These are phyloP conservation scores for Wickerhamiella kazuoi DNA, from an alignment of 805 yeast species.

Conservation along the genomic window DNA sequence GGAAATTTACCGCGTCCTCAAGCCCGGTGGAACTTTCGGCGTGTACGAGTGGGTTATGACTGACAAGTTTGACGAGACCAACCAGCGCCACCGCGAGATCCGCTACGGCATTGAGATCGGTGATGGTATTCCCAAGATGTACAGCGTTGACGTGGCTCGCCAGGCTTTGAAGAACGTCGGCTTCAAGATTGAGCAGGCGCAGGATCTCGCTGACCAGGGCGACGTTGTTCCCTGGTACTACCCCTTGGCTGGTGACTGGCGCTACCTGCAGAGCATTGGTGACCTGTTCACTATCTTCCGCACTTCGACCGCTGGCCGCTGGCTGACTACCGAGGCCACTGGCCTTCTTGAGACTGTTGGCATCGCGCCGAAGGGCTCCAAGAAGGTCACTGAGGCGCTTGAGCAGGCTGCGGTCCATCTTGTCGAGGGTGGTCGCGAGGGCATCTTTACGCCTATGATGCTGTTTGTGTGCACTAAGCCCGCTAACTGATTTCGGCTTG, in stretches of 20 bases:
- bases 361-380: conserved; percentile 82
- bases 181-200: conserved; percentile 55
- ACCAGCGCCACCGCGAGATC: conserved; percentile 78
- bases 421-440: conserved; percentile 80
- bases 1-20: conserved; percentile 84
- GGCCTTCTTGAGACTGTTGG: conserved; percentile 71
- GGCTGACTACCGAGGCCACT: conserved; percentile 61
- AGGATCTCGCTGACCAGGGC: conserved; percentile 65
- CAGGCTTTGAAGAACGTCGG: conserved; percentile 76
- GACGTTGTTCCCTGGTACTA: conserved; percentile 95
- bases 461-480: conserved; percentile 82
- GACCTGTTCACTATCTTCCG: conserved; percentile 76
- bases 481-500: no score
- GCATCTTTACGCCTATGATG: conserved; percentile 96
- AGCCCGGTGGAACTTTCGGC: conserved; percentile 96
- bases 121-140: conserved; percentile 98
- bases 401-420: conserved; percentile 95
- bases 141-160: conserved; percentile 65
- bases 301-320: conserved; percentile 76
- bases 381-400: conserved; percentile 75
- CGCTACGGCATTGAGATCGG: conserved; percentile 97
- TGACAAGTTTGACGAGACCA: conserved; percentile 70
- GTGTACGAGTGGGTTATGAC: conserved; percentile 99
- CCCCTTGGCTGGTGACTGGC: conserved; percentile 90
- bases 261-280: conserved; percentile 56